Evolutionary conservation across 192 early-diverging fungal genomes (phyloP).

Genomic region (Coemansia sp.): DNA sequence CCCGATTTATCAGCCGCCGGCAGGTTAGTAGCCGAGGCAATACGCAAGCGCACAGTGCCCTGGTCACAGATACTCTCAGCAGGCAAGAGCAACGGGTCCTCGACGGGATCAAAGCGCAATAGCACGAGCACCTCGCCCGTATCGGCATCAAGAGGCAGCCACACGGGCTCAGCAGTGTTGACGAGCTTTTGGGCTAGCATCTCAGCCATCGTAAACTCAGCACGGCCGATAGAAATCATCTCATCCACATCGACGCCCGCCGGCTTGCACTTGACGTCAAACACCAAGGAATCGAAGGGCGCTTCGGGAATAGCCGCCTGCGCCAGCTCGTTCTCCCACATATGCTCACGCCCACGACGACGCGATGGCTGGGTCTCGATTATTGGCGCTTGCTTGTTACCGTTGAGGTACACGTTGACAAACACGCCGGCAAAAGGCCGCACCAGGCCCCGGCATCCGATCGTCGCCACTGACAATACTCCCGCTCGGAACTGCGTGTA

Average conservation of each 20-base stretch:
- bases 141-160: slow-evolving; percentile 56
- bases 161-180: slow-evolving; percentile 52
- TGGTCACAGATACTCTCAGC: slow-evolving; percentile 60
- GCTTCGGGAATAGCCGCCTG: slow-evolving; percentile 51
- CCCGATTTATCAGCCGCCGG: slow-evolving; percentile 73
- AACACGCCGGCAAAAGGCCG: slow-evolving; percentile 55
- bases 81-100: slow-evolving; percentile 45
- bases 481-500: slow-evolving; percentile 52
- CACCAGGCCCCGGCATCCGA: slow-evolving; percentile 52
- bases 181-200: slow-evolving; percentile 47
- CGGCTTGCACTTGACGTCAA: slow-evolving; percentile 46
- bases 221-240: slow-evolving; percentile 56
- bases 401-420: slow-evolving; percentile 51
- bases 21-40: slow-evolving; percentile 61
- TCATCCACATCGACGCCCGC: slow-evolving; percentile 46
- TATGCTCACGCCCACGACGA: slow-evolving; percentile 50
- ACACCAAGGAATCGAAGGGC: slow-evolving; percentile 34
- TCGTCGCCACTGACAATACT: slow-evolving; percentile 42
- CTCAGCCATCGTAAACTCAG: slow-evolving; percentile 51
- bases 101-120: slow-evolving; percentile 53
- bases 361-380: slow-evolving; percentile 50
- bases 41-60: slow-evolving; percentile 66
- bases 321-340: slow-evolving; percentile 54
- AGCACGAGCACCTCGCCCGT: slow-evolving; percentile 56
- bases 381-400: slow-evolving; percentile 49